phyloP scores from a whole-genome alignment of 306 rosid species.

The Coriaria nepalensis region DNA sequence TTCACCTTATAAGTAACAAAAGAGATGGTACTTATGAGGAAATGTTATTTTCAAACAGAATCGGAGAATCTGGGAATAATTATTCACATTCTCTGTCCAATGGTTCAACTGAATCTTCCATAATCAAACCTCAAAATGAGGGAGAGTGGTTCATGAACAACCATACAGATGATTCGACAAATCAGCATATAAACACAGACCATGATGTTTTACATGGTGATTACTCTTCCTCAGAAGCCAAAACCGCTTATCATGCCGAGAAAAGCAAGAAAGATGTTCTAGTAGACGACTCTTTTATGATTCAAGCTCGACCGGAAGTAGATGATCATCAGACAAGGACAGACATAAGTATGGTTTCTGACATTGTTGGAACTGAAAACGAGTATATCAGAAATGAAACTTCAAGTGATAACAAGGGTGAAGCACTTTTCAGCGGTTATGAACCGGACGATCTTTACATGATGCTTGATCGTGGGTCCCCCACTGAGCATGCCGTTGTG shows the following conservation, averaged over 20 bases:
- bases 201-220: slow-evolving; percentile 35
- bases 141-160: slow-evolving; percentile 59
- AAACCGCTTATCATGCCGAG: slow-evolving; percentile 20
- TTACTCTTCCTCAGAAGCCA: slow-evolving; percentile 28
- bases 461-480: slow-evolving; percentile 77
- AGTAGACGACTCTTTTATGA: slow-evolving; percentile 87
- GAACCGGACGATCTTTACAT: slow-evolving; percentile 92
- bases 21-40: slow-evolving; percentile 35
- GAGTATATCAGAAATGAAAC: slow-evolving; percentile 25
- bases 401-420: slow-evolving; percentile 30
- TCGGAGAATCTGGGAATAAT: slow-evolving; percentile 28
- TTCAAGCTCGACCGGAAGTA: slow-evolving; percentile 41
- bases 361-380: slow-evolving; percentile 45
- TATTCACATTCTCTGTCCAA: slow-evolving; percentile 24
- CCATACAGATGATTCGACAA: slow-evolving; percentile 27
- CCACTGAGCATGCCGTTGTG: slow-evolving; percentile 31
- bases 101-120: slow-evolving; percentile 23
- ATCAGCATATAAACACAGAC: slow-evolving; percentile 23
- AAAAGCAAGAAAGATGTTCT: slow-evolving; percentile 41
- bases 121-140: slow-evolving; percentile 36
- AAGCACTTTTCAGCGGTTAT: slow-evolving; percentile 15
- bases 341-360: slow-evolving; percentile 46
- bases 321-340: slow-evolving; percentile 39
- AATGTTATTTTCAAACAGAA: slow-evolving; percentile 38
- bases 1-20: slow-evolving; percentile 28